These are phyloP conservation scores for Hericium erinaceus DNA, from an alignment of 768 basidiomycete species.

Conservation along the genomic window DNA sequence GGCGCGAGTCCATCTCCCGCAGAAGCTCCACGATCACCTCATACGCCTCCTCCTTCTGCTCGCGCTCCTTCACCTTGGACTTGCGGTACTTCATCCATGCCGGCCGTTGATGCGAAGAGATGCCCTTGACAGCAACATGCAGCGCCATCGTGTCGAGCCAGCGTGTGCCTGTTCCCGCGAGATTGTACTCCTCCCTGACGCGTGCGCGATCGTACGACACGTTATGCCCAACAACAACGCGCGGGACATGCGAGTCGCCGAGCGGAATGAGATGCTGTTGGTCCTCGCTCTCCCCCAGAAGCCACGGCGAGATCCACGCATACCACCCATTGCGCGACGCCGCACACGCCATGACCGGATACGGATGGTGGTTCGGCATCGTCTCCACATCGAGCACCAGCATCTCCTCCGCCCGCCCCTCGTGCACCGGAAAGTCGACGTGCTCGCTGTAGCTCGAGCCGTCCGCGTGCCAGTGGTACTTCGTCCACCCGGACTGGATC, in stretches of 20 bases:
- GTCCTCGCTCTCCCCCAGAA: conserved; percentile 53
- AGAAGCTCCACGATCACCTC: conserved; percentile 50
- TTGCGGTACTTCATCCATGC: conserved; percentile 87
- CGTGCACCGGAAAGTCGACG: conserved; percentile 56
- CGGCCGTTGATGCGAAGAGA: conserved; percentile 90
- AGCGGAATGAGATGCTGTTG: conserved; percentile 65
- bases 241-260: conserved; percentile 41
- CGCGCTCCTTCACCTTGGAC: conserved; percentile 43
- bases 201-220: conserved; percentile 89
- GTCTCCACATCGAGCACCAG: conserved; percentile 94
- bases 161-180: conserved; percentile 58
- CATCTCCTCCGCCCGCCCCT: conserved; percentile 58
- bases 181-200: conserved; percentile 71
- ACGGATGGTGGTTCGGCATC: conserved; percentile 73
- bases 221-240: conserved; percentile 87
- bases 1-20: conserved; percentile 28
- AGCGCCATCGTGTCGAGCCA: conserved; percentile 94
- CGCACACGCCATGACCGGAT: conserved; percentile 84
- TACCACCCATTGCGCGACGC: conserved; percentile 85
- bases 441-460: conserved; percentile 71
- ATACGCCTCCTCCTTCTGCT: conserved; percentile 53
- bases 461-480: conserved; percentile 61
- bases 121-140: conserved; percentile 89
- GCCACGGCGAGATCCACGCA: conserved; percentile 92
- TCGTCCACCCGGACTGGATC: conserved; percentile 80